Evolutionary conservation across 768 basidiomycete genomes (phyloP).

Genomic region (Xerocomellus intermedius): DNA sequence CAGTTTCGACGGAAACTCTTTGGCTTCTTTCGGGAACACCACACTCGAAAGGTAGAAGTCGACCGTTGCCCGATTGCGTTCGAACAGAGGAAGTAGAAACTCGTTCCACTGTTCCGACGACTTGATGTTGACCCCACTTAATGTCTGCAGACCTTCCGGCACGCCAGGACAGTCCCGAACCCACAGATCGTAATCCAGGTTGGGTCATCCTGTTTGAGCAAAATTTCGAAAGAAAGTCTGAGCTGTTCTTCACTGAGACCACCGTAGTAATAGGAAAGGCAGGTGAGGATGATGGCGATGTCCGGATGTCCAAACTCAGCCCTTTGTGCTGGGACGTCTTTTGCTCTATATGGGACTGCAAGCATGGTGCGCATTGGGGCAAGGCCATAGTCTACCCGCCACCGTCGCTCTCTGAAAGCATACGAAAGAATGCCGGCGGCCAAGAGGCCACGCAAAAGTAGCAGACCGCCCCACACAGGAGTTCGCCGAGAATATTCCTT

Average conservation of each 20-base stretch:
- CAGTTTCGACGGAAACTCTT: constrained; percentile 36
- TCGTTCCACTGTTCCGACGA: constrained; percentile 27
- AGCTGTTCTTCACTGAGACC: constrained; percentile 35
- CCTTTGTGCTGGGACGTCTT: constrained; percentile 34
- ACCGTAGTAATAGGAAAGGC: constrained; percentile 36
- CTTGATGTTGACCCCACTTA: constrained; percentile 27
- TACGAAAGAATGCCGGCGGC: constrained; percentile 32
- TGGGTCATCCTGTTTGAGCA: constrained; percentile 33
- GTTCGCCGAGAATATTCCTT: constrained; percentile 1
- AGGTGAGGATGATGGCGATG: constrained; percentile 33
- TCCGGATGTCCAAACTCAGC: constrained; percentile 41
- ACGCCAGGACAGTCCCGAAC: constrained; percentile 17
- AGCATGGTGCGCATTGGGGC: constrained; percentile 32
- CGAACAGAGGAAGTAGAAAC: constrained; percentile 26
- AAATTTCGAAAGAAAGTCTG: constrained; percentile 25
- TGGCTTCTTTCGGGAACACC: constrained; percentile 39
- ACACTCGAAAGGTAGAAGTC: constrained; percentile 37
- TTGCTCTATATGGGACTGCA: constrained; percentile 39
- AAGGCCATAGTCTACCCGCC: constrained; percentile 41
- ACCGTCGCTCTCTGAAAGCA: constrained; percentile 34
- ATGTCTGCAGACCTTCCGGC: constrained; percentile 16
- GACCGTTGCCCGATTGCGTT: constrained; percentile 28
- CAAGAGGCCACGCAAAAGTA: constrained; percentile 37
- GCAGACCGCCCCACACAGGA: constrained; percentile 20
- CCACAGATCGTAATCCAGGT: constrained; percentile 33